Evolutionary conservation across 345 rosid genomes (phyloP).

Genomic region (Ceriops decandra): DNA sequence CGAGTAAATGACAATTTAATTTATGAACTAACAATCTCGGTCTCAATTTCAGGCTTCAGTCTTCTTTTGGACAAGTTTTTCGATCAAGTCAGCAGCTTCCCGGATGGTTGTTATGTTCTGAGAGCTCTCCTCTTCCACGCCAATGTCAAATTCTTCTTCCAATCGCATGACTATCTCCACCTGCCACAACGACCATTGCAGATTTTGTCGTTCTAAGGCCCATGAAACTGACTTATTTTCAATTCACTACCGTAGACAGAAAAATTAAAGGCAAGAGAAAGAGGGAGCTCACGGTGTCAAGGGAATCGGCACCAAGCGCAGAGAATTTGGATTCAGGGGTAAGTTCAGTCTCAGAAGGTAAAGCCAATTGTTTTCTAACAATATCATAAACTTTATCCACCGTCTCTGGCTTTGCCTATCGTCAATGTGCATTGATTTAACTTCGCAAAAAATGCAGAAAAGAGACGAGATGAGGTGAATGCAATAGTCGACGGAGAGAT

Average conservation of each 20-base stretch:
- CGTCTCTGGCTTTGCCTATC: constrained; percentile 30
- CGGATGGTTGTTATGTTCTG: constrained; percentile 20
- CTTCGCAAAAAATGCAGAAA: neutral
- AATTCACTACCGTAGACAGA: too few species aligned
- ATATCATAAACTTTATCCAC: constrained; percentile 26
- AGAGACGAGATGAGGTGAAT: neutral
- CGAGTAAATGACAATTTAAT: neutral
- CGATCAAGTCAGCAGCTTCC: constrained; percentile 25
- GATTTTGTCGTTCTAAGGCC: too few species aligned
- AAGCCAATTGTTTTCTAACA: constrained; percentile 25
- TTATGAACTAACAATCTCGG: too few species aligned
- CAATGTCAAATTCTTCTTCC: constrained; percentile 19
- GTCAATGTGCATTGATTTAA: neutral
- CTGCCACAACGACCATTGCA: neutral
- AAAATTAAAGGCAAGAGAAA: too few species aligned
- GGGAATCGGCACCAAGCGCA: constrained; percentile 32
- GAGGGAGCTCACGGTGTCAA: constrained; percentile 21
- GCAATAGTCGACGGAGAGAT: neutral
- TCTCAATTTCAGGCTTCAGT: constrained; percentile 1
- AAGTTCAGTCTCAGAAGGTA: constrained; percentile 8
- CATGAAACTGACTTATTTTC: too few species aligned
- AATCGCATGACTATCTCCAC: constrained; percentile 25
- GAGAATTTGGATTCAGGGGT: constrained; percentile 21
- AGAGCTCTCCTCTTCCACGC: constrained; percentile 25
- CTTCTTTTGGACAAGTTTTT: constrained; percentile 15